A percentile compares a stretch with the other conserved stretches of the same genome.
phyloP scores from a whole-genome alignment of 1,284 basidiomycete genomes.

The Ceratorhiza oryzae-sativae region DNA sequence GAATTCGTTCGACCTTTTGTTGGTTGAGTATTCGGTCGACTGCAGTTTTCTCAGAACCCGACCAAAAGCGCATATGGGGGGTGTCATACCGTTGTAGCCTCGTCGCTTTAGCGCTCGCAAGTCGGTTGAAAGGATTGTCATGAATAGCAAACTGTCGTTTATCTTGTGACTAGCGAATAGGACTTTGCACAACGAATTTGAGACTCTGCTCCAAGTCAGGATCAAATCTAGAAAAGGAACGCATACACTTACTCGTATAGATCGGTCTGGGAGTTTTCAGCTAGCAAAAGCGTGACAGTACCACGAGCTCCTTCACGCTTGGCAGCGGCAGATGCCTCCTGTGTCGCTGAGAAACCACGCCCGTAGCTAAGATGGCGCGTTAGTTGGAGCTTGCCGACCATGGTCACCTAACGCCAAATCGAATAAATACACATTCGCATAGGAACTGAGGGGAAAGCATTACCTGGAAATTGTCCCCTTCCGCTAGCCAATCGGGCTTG shows the following conservation, averaged over 20 bases:
- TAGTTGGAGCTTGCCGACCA: slow-evolving; percentile 38
- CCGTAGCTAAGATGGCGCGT: slow-evolving; percentile 59
- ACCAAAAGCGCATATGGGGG: not conserved
- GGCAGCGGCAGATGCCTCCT: slow-evolving; percentile 80
- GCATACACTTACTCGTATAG: slow-evolving; percentile 81
- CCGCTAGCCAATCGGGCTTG: slow-evolving; percentile 76
- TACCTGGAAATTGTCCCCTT: slow-evolving; percentile 68
- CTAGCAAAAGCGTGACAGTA: slow-evolving; percentile 78
- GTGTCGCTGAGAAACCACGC: slow-evolving; percentile 49
- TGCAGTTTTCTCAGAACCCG: slow-evolving; percentile 47
- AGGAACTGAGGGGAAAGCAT: not conserved
- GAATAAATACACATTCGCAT: not conserved
- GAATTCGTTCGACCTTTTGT: slow-evolving; percentile 60
- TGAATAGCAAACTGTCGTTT: slow-evolving; percentile 86
- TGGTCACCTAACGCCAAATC: not conserved
- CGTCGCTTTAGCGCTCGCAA: slow-evolving; percentile 82
- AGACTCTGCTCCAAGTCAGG: slow-evolving; percentile 61
- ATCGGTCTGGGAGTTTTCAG: slow-evolving; percentile 77
- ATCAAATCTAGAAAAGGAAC: slow-evolving; percentile 11
- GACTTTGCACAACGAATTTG: slow-evolving; percentile 77
- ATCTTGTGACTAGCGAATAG: slow-evolving; percentile 77
- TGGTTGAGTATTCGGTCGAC: slow-evolving; percentile 92
- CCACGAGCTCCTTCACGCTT: slow-evolving; percentile 61
- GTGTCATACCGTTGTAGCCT: slow-evolving; percentile 76
- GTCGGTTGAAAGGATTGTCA: slow-evolving; percentile 92